phyloP scores from a whole-genome alignment of 176 grass and related monocot genomes.

The Tillandsia leiboldiana region DNA sequence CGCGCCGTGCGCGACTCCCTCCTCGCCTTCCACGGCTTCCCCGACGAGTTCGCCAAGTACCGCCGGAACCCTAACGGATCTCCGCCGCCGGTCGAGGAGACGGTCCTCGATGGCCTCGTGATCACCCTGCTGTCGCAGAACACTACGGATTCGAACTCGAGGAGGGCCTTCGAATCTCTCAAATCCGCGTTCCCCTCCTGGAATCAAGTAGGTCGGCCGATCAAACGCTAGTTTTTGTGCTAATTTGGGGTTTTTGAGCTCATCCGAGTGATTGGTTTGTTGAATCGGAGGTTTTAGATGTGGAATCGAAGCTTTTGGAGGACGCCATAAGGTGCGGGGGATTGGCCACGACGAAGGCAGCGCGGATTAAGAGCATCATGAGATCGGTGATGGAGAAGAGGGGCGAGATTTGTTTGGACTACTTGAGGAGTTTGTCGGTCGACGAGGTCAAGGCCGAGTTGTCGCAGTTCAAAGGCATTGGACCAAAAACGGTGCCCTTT shows the following conservation, averaged over 20 bases:
- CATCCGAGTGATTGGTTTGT: neutral
- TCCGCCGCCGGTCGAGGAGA: neutral
- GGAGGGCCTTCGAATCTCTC: conserved; percentile 61
- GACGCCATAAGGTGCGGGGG: conserved; percentile 70
- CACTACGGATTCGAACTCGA: conserved; percentile 75
- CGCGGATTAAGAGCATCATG: conserved; percentile 55
- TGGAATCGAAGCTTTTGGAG: conserved; percentile 50
- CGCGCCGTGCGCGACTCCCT: conserved; percentile 59
- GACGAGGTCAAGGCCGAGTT: conserved; percentile 74
- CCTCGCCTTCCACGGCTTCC: conserved; percentile 69
- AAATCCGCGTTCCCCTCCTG: conserved; percentile 61
- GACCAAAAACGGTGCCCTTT: conserved; percentile 63
- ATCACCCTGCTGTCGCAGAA: conserved; percentile 85
- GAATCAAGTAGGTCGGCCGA: conserved; percentile 35
- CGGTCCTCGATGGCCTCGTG: conserved; percentile 70
- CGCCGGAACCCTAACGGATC: conserved; percentile 15
- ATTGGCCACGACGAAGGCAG: conserved; percentile 63
- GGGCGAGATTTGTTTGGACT: conserved; percentile 68
- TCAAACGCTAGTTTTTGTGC: neutral
- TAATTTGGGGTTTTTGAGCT: neutral
- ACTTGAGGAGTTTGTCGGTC: conserved; percentile 43
- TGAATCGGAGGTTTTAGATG: conserved; percentile 40
- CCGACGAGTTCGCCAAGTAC: conserved; percentile 69
- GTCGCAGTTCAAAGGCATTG: conserved; percentile 74
- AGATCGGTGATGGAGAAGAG: conserved; percentile 46